These are phyloP conservation scores for Castanea crenata DNA, from an alignment of 306 rosid species.

Conservation along the genomic window DNA sequence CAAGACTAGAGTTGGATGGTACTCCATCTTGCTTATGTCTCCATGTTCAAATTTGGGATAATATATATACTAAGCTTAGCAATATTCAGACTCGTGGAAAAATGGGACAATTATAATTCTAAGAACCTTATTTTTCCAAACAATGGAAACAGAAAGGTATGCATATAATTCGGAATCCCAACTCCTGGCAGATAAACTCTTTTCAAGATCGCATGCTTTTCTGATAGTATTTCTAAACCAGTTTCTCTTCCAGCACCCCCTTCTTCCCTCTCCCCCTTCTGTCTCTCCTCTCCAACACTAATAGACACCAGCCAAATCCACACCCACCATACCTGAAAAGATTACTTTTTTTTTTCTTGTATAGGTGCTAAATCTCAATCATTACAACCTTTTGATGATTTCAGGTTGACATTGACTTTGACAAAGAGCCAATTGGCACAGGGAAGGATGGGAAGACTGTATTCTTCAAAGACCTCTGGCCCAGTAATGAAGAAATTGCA, in stretches of 20 bases:
- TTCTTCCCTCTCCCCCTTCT: no score
- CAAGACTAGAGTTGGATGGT: not conserved
- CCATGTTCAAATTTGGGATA: not conserved
- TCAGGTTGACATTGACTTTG: slow-evolving; percentile 49
- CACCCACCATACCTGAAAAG: not conserved
- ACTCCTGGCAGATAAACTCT: not conserved
- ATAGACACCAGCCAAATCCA: not conserved
- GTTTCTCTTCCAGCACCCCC: not conserved
- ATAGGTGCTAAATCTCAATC: not conserved
- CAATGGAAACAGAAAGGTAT: not conserved
- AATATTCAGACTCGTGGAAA: not conserved
- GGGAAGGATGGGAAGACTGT: slow-evolving; percentile 39
- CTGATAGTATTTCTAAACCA: not conserved
- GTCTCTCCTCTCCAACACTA: no score
- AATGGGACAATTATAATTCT: not conserved
- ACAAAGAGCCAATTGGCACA: slow-evolving; percentile 39
- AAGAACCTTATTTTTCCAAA: not conserved
- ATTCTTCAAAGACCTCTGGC: slow-evolving; percentile 48
- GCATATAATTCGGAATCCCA: not conserved
- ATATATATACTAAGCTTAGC: not conserved
- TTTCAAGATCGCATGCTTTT: not conserved
- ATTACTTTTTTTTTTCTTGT: not conserved
- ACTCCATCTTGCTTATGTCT: not conserved
- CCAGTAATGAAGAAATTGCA: slow-evolving; percentile 43
- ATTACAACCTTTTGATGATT: not conserved